Percentiles rank a stretch among this genome's conserved stretches.
phyloP scores from a whole-genome alignment of 176 grass and related monocot genomes.

The Oryza brachyantha region DNA sequence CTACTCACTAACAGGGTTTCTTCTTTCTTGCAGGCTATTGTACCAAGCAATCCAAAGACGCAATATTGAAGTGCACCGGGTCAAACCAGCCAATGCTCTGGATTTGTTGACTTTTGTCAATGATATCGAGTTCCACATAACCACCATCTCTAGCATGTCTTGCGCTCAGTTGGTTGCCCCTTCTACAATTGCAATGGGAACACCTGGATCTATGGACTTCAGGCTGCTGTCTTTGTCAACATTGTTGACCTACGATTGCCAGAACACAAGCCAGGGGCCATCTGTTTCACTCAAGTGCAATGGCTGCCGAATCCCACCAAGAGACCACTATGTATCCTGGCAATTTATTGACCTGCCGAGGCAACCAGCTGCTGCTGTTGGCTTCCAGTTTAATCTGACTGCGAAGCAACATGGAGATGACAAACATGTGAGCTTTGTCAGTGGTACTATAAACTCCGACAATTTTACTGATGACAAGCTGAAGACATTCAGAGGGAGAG shows the following conservation, averaged over 20 bases:
- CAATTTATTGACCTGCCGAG: conserved; percentile 74
- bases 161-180: conserved; percentile 56
- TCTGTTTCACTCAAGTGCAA: conserved; percentile 75
- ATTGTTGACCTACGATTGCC: conserved; percentile 56
- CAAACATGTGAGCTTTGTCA: conserved; percentile 67
- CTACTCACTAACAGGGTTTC: background rate
- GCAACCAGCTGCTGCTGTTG: conserved; percentile 63
- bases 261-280: conserved; percentile 77
- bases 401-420: conserved; percentile 59
- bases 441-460: conserved; percentile 64
- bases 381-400: conserved; percentile 83
- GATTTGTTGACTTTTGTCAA: conserved; percentile 82
- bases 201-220: conserved; percentile 75
- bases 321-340: conserved; percentile 88
- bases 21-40: conserved; percentile 52
- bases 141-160: conserved; percentile 80
- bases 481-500: conserved; percentile 85
- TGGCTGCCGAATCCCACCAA: conserved; percentile 68
- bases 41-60: conserved; percentile 77
- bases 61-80: conserved; percentile 67
- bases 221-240: conserved; percentile 63
- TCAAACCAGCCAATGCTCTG: conserved; percentile 85
- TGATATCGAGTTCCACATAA: conserved; percentile 90
- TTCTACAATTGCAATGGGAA: conserved; percentile 60
- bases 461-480: conserved; percentile 51